A percentile compares a stretch with the other conserved stretches of the same genome.
These are phyloP conservation scores for Pelargonium citronellum DNA, from an alignment of 441 rosid genomes.

Conservation along the genomic window DNA sequence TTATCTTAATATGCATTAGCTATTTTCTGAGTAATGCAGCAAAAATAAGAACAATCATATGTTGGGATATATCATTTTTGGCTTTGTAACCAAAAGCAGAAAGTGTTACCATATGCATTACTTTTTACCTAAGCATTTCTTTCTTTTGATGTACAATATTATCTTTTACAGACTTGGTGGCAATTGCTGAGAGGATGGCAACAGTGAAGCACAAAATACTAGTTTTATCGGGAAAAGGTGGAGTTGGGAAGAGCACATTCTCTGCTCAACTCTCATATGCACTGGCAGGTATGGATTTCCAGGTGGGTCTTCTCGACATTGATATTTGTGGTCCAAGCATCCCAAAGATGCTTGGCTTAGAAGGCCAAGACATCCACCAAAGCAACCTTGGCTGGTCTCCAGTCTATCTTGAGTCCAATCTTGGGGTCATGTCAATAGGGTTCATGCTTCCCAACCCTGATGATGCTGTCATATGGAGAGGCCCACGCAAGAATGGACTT, in stretches of 20 bases:
- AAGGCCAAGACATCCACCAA: conserved; percentile 90
- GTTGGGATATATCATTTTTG: not conserved
- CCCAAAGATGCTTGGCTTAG: conserved; percentile 91
- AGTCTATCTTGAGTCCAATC: conserved; percentile 84
- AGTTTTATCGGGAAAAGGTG: conserved; percentile 89
- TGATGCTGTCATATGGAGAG: conserved; percentile 97
- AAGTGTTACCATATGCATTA: not conserved
- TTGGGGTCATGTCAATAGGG: conserved; percentile 94
- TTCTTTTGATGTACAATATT: not conserved
- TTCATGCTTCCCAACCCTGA: conserved; percentile 92
- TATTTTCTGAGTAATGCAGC: not conserved
- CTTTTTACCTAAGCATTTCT: not conserved
- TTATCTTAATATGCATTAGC: not conserved
- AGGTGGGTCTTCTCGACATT: conserved; percentile 82
- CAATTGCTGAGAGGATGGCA: conserved; percentile 85
- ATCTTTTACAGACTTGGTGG: conserved; percentile 69
- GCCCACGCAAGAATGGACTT: conserved; percentile 87
- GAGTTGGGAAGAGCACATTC: conserved; percentile 96
- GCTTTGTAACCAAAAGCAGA: not conserved
- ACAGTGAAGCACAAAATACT: conserved; percentile 87
- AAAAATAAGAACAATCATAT: not conserved
- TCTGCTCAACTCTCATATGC: conserved; percentile 88
- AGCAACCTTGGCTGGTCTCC: conserved; percentile 99
- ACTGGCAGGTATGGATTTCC: conserved; percentile 74
- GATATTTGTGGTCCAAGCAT: conserved; percentile 97